These are phyloP conservation scores for Sclerotinia sclerotiorum DNA, from an alignment of 2,329 filamentous ascomycete species.

Conservation along the genomic window DNA sequence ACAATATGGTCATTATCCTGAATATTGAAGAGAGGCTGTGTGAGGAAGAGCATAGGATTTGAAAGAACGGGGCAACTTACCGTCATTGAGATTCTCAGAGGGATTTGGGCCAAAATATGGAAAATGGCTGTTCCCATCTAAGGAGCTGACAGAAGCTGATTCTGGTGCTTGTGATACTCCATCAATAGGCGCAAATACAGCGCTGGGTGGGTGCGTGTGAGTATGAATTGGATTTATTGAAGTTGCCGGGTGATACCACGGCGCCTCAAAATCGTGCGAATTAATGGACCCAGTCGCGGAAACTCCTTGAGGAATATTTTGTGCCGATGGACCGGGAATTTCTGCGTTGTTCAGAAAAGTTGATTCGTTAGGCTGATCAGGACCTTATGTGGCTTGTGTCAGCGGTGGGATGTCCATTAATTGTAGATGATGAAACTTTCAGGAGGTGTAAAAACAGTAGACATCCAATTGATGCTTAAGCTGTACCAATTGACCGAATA, in stretches of 20 bases:
- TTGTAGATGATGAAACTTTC: not conserved
- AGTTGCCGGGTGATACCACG: not conserved
- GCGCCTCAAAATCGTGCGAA: not conserved
- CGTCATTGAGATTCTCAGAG: conserved; percentile 1
- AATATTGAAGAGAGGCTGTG: not conserved
- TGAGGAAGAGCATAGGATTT: not conserved
- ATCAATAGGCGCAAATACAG: not conserved
- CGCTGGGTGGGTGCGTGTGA: conserved; percentile 3
- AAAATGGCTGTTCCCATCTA: conserved; percentile 9
- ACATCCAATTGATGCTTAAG: not conserved
- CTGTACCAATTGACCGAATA: not conserved
- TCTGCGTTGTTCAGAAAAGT: not conserved
- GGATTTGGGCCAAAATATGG: conserved; percentile 10
- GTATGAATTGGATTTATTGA: not conserved
- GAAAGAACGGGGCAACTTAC: not conserved
- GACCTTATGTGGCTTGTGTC: conserved; percentile 3
- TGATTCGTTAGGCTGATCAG: not conserved
- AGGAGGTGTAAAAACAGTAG: not conserved
- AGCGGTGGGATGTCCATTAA: not conserved
- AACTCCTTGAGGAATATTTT: not conserved
- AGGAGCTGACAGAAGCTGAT: conserved; percentile 6
- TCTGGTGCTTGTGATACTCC: not conserved
- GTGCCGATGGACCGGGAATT: not conserved
- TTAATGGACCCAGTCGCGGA: not conserved
- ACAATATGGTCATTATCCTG: not conserved